Evolutionary conservation across 768 basidiomycete genomes (phyloP).

Genomic region (Paxillus rubicundulus): DNA sequence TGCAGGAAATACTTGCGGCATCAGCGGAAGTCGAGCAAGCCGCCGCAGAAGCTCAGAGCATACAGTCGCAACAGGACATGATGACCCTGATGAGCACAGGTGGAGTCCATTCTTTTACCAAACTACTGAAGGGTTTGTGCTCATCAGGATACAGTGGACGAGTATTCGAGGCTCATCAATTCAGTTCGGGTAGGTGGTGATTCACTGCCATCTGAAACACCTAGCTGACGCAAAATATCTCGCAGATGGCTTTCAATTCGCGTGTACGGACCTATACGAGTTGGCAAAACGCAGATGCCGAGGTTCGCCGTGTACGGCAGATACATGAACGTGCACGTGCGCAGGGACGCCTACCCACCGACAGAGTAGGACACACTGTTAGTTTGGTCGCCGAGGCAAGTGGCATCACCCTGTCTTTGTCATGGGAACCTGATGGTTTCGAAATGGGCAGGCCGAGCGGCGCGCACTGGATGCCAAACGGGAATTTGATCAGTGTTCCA

Average conservation of each 20-base stretch:
- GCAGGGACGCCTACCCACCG: constrained; percentile 69
- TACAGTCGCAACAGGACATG: constrained; percentile 81
- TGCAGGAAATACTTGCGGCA: constrained; percentile 66
- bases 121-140: background rate
- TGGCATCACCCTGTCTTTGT: constrained; percentile 2
- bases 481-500: constrained; percentile 88
- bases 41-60: constrained; percentile 68
- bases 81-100: constrained; percentile 77
- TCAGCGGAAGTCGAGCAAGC: constrained; percentile 74
- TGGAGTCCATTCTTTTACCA: constrained; percentile 18
- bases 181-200: constrained; percentile 69
- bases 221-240: background rate
- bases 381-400: constrained; percentile 78
- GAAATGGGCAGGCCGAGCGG: constrained; percentile 66
- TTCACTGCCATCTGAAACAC: background rate
- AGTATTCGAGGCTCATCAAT: constrained; percentile 88
- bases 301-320: constrained; percentile 68
- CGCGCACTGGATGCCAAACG: constrained; percentile 77
- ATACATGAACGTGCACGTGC: constrained; percentile 79
- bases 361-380: constrained; percentile 71
- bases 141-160: constrained; percentile 55
- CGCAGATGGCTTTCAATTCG: constrained; percentile 81
- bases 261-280: constrained; percentile 78
- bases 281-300: constrained; percentile 80
- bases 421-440: background rate